phyloP scores from a whole-genome alignment of 1,284 basidiomycete species.

The Pascua sp. region DNA sequence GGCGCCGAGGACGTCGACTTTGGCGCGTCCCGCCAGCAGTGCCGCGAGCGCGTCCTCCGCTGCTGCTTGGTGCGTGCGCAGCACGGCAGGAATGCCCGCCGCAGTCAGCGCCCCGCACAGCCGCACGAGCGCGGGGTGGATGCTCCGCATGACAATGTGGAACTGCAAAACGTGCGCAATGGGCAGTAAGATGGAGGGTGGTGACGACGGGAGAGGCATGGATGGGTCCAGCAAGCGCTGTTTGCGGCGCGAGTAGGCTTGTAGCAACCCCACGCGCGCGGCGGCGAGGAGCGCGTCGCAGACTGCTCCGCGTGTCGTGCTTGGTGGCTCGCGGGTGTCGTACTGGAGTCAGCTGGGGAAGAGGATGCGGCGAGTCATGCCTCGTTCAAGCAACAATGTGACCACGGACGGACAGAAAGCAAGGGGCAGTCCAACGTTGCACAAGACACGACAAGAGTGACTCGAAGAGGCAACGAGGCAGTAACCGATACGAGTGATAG shows the following conservation, averaged over 20 bases:
- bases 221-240: constrained; percentile 17
- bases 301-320: constrained; percentile 8
- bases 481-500: too few species aligned
- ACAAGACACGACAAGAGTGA: too few species aligned
- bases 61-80: constrained; percentile 11
- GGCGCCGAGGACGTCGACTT: constrained; percentile 20
- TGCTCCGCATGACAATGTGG: constrained; percentile 9
- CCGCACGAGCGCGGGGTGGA: constrained; percentile 18
- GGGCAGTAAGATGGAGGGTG: constrained; percentile 26
- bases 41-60: constrained; percentile 3
- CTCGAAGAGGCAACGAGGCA: too few species aligned
- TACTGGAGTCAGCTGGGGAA: constrained; percentile 18
- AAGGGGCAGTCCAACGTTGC: too few species aligned
- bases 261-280: constrained; percentile 29
- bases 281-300: constrained; percentile 33
- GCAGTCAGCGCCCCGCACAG: constrained; percentile 16
- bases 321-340: constrained; percentile 24
- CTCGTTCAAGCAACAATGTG: too few species aligned
- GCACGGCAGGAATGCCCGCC: constrained; percentile 17
- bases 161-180: constrained; percentile 31
- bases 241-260: constrained; percentile 34
- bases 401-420: too few species aligned
- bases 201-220: background rate
- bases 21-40: constrained; percentile 14
- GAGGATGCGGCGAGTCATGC: too few species aligned